Evolutionary conservation across 306 rosid species (phyloP).

Genomic region (Hippophae tibetana): DNA sequence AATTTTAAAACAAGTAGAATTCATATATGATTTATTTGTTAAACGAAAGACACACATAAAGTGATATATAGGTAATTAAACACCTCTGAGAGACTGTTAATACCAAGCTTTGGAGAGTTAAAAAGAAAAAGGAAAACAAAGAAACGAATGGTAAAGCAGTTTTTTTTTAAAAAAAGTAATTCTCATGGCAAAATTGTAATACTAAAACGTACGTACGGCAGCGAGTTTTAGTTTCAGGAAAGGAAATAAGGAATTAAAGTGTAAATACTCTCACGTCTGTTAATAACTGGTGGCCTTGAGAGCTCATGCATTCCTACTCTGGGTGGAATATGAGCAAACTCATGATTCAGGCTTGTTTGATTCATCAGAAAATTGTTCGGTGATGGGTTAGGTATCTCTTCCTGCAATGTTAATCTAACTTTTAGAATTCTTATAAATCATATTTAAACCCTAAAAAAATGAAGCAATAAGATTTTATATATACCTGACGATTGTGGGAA

Average conservation of each 20-base stretch:
- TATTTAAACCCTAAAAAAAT: not conserved
- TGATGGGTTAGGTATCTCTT: constrained; percentile 59
- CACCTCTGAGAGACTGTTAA: too few relatives aligned
- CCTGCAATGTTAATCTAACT: constrained; percentile 25
- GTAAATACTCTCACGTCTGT: constrained; percentile 58
- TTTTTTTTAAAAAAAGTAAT: too few relatives aligned
- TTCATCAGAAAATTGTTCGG: constrained; percentile 52
- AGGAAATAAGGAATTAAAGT: not conserved
- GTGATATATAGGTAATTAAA: too few relatives aligned
- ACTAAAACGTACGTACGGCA: too few relatives aligned
- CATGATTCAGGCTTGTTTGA: constrained; percentile 45
- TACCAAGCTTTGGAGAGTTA: too few relatives aligned
- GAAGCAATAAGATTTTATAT: not conserved
- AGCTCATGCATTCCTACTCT: constrained; percentile 46
- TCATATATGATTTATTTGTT: too few relatives aligned
- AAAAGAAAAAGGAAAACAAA: too few relatives aligned
- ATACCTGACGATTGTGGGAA: constrained; percentile 65
- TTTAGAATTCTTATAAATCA: not conserved
- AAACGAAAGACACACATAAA: too few relatives aligned
- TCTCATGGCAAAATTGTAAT: too few relatives aligned
- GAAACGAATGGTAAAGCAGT: too few relatives aligned
- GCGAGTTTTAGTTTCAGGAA: not conserved
- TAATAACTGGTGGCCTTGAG: constrained; percentile 66
- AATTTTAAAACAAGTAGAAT: too few relatives aligned
- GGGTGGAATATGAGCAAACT: constrained; percentile 34